These are phyloP conservation scores for Acer yangbiense DNA, from an alignment of 345 rosid genomes.

Conservation along the genomic window DNA sequence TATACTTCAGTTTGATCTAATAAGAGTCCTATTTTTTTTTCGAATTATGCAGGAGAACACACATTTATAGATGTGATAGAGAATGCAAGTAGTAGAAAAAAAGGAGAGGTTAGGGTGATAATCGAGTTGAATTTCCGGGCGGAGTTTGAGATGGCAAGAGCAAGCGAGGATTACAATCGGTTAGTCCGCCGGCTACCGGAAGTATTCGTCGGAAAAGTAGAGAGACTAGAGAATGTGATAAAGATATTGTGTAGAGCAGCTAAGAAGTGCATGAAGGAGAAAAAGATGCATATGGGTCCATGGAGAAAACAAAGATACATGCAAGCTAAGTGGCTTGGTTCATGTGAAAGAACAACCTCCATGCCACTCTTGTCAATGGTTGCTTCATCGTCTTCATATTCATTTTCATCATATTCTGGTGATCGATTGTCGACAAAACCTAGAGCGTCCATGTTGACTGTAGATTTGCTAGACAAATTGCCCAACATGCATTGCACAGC, in stretches of 20 bases:
- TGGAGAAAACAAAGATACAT: constrained; percentile 62
- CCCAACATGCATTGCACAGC: constrained; percentile 41
- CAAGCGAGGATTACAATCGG: constrained; percentile 47
- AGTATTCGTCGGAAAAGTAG: constrained; percentile 52
- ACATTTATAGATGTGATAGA: constrained; percentile 43
- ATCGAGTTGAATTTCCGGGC: constrained; percentile 50
- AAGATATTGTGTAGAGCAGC: constrained; percentile 48
- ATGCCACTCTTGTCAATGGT: constrained; percentile 21
- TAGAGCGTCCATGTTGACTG: constrained; percentile 48
- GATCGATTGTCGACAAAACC: constrained; percentile 28
- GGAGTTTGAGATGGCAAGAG: constrained; percentile 57
- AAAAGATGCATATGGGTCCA: constrained; percentile 62
- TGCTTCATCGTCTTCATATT: background rate
- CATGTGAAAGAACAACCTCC: constrained; percentile 33
- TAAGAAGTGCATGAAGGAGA: constrained; percentile 60
- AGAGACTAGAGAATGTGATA: constrained; percentile 40
- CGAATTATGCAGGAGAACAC: constrained; percentile 40
- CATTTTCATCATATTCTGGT: background rate
- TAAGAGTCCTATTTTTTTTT: too few relatives aligned
- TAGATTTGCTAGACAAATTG: constrained; percentile 44
- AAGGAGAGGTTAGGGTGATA: constrained; percentile 42
- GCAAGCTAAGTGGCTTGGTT: constrained; percentile 57
- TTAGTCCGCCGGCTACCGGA: constrained; percentile 43
- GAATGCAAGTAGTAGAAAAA: constrained; percentile 23
- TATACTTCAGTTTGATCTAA: too few relatives aligned